Conservation (phyloP, 345 rosid genomes). For the Hibiscus syriacus region DNA sequence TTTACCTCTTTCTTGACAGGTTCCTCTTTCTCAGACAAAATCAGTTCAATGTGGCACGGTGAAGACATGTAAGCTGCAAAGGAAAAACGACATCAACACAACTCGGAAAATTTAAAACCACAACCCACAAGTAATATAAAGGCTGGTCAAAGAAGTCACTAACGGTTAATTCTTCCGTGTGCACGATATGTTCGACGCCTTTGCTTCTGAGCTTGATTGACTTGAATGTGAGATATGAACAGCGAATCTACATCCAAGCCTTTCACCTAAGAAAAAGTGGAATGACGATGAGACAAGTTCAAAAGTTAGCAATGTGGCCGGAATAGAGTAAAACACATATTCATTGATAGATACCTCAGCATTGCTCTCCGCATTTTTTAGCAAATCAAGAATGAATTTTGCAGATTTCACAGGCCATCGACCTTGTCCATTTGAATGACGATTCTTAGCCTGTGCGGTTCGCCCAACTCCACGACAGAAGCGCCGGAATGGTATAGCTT, state of each 20-base stretch:
- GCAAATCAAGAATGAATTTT: too few relatives aligned
- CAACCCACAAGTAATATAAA: background rate
- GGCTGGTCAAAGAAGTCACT: constrained; percentile 11
- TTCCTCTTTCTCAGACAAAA: constrained; percentile 38
- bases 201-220: constrained; percentile 72
- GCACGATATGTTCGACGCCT: constrained; percentile 71
- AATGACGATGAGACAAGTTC: background rate
- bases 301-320: background rate
- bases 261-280: constrained; percentile 36
- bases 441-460: constrained; percentile 74
- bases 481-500: constrained; percentile 73
- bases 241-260: constrained; percentile 71
- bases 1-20: constrained; percentile 28
- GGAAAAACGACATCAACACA: background rate
- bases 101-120: background rate
- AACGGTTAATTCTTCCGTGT: constrained; percentile 78
- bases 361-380: constrained; percentile 31
- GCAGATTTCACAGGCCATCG: too few relatives aligned
- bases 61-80: constrained; percentile 68
- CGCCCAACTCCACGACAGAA: constrained; percentile 75
- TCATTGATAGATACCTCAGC: constrained; percentile 43
- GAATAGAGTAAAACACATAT: background rate
- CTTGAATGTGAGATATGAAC: constrained; percentile 63
- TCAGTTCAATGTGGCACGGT: constrained; percentile 55
- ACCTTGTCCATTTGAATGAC: constrained; percentile 79